Evolutionary conservation across 129 eudicot genomes (phyloP).

Genomic region (Heracleum sosnowskyi): DNA sequence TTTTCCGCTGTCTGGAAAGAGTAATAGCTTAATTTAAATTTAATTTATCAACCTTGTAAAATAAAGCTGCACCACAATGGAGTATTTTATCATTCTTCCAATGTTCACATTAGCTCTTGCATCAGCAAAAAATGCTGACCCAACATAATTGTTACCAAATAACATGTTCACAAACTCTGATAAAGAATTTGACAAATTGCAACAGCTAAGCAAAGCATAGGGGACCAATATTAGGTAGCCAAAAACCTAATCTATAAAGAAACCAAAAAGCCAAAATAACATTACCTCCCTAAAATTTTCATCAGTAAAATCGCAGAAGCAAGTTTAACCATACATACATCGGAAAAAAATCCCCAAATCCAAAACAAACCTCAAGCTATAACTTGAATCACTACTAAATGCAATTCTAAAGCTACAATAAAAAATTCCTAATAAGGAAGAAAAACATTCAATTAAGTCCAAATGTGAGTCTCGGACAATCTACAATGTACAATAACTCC

Average conservation of each 20-base stretch:
- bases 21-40: not conserved
- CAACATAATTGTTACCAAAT: not conserved
- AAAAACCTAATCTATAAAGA: not conserved
- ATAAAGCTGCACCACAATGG: not conserved
- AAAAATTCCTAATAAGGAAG: not conserved
- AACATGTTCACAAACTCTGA: not conserved
- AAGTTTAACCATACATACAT: not conserved
- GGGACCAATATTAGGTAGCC: not conserved
- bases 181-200: no score
- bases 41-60: not conserved
- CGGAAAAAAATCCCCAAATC: not conserved
- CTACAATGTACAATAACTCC: not conserved
- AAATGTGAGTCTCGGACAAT: not conserved
- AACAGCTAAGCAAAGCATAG: not conserved
- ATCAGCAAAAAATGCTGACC: not conserved
- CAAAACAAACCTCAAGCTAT: not conserved
- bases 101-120: not conserved
- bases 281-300: not conserved
- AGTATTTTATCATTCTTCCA: not conserved
- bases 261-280: not conserved
- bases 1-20: constrained; percentile 8
- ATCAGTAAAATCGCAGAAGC: not conserved
- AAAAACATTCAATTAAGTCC: not conserved
- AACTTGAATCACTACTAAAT: not conserved
- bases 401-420: not conserved